A percentile compares a stretch with the other conserved stretches of the same genome.
Evolutionary conservation across 2,329 filamentous ascomycete genomes (phyloP).

Genomic region (Colletotrichum sp.): DNA sequence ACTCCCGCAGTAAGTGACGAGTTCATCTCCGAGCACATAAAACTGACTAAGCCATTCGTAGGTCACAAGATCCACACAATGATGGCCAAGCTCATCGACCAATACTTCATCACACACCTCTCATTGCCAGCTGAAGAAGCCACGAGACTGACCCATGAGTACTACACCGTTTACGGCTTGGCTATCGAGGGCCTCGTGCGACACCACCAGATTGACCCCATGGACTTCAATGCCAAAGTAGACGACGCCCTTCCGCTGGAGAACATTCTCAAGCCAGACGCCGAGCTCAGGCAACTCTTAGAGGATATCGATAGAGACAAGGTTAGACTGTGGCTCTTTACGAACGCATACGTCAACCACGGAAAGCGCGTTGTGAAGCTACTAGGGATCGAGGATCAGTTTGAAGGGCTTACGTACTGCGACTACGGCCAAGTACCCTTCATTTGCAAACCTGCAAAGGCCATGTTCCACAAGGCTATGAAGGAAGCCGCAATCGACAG

Average conservation of each 20-base stretch:
- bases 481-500: constrained; percentile 74
- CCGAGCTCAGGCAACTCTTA: constrained; percentile 75
- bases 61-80: constrained; percentile 82
- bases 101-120: constrained; percentile 71
- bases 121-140: constrained; percentile 80
- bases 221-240: constrained; percentile 93
- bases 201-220: constrained; percentile 91
- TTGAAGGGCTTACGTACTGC: constrained; percentile 94
- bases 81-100: constrained; percentile 83
- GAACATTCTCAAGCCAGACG: constrained; percentile 81
- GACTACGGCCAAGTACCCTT: constrained; percentile 79
- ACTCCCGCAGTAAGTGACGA: constrained; percentile 71
- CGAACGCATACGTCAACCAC: constrained; percentile 93
- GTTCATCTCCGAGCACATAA: no score
- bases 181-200: constrained; percentile 94
- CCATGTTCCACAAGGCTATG: constrained; percentile 92
- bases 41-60: constrained; percentile 28
- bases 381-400: constrained; percentile 85
- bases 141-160: constrained; percentile 81
- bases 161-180: constrained; percentile 94
- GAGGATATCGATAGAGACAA: constrained; percentile 82
- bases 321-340: constrained; percentile 93
- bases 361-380: constrained; percentile 82
- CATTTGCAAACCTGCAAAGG: constrained; percentile 83
- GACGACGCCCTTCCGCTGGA: constrained; percentile 94